A percentile compares a stretch with the other conserved stretches of the same genome.
phyloP scores from a whole-genome alignment of 257 asterid species.

The Buddleja alternifolia region DNA sequence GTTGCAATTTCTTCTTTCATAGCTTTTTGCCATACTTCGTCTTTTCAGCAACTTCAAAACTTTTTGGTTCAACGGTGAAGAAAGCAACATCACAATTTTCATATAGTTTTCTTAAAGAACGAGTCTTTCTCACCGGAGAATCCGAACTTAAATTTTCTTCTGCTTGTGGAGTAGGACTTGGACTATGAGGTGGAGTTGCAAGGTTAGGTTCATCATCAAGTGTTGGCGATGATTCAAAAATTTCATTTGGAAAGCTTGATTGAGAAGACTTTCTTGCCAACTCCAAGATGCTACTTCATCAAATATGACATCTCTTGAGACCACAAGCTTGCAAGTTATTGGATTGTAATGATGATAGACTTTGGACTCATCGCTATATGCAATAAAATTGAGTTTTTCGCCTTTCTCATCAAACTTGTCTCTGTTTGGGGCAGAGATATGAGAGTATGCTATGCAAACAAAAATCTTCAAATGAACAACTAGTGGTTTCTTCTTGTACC shows the following conservation, averaged over 20 bases:
- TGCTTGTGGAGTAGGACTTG: too few species aligned
- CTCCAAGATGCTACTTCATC: constrained; percentile 12
- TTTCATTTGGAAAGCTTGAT: neutral
- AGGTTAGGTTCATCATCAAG: too few species aligned
- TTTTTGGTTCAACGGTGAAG: neutral
- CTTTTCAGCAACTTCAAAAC: constrained; percentile 2
- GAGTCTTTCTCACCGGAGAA: too few species aligned
- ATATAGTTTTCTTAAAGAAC: constrained; percentile 9
- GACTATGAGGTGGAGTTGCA: too few species aligned
- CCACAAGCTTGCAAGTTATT: neutral
- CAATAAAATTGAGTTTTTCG: constrained; percentile 22
- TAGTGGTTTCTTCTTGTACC: too few species aligned
- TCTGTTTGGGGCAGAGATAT: too few species aligned
- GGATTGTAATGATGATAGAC: constrained; percentile 22
- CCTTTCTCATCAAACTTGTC: constrained; percentile 20
- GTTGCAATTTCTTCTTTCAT: constrained; percentile 15
- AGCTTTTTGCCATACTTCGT: constrained; percentile 14
- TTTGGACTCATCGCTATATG: constrained; percentile 23
- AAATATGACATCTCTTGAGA: constrained; percentile 32
- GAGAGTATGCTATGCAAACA: constrained; percentile 8
- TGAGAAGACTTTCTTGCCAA: neutral
- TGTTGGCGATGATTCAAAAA: too few species aligned
- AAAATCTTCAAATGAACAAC: too few species aligned
- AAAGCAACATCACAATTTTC: neutral
- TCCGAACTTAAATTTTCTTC: too few species aligned